A percentile compares a stretch with the other conserved stretches of the same genome.
phyloP scores from a whole-genome alignment of 129 eudicot genomes.

The Flaveria ramosissima region DNA sequence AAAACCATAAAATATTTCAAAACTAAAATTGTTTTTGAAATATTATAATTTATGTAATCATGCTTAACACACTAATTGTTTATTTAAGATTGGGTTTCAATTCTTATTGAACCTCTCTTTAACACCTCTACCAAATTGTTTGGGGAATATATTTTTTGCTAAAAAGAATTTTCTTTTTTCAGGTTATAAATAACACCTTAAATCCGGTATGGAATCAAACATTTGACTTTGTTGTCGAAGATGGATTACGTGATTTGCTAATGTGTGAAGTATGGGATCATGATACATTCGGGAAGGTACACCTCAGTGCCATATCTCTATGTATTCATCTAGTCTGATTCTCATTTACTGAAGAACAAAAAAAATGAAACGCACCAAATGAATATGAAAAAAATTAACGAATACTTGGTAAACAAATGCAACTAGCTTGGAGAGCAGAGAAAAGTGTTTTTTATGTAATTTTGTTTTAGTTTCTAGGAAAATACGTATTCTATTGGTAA shows the following conservation, averaged over 20 bases:
- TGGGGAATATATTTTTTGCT: constrained; percentile 3
- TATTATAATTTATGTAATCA: background rate
- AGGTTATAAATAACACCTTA: constrained; percentile 81
- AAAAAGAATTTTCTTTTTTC: constrained; percentile 22
- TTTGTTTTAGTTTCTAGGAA: no score
- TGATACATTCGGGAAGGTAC: constrained; percentile 97
- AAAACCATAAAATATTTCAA: background rate
- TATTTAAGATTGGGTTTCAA: background rate
- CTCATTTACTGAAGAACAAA: no score
- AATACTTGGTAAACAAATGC: no score
- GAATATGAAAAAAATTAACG: no score
- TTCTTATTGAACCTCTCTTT: background rate
- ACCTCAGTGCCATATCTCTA: background rate
- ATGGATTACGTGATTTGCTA: constrained; percentile 82
- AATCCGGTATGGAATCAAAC: constrained; percentile 98
- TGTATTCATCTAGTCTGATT: background rate
- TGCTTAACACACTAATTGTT: background rate
- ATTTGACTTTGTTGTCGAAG: constrained; percentile 95
- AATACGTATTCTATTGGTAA: no score
- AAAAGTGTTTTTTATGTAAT: no score
- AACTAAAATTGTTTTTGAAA: background rate
- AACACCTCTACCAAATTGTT: background rate
- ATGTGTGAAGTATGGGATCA: constrained; percentile 91
- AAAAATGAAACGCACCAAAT: no score
- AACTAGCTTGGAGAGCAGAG: no score